Percentiles rank a stretch among this genome's conserved stretches.
Conservation (phyloP, 2,329 filamentous ascomycete species). For the Geosmithia morbida region DNA sequence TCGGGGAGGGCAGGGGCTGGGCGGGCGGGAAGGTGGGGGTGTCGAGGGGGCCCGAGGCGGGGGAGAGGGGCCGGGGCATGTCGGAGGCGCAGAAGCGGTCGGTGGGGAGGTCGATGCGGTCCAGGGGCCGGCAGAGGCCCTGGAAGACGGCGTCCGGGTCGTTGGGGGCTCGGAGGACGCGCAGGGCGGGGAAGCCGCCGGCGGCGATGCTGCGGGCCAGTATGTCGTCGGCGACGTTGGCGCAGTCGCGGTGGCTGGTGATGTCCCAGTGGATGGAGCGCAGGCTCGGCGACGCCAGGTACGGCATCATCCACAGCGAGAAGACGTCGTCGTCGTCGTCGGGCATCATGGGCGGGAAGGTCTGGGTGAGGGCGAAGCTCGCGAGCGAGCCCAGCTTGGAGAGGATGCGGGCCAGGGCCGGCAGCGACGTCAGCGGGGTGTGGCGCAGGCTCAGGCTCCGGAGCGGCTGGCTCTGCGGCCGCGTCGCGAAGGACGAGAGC, state of each 20-base stretch:
- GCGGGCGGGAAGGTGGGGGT: conserved; percentile 14
- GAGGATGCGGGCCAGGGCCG: conserved; percentile 43
- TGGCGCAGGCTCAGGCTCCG: conserved; percentile 39
- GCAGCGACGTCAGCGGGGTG: conserved; percentile 38
- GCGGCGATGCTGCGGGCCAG: conserved; percentile 48
- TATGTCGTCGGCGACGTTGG: conserved; percentile 41
- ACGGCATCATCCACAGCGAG: conserved; percentile 46
- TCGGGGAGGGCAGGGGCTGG: conserved; percentile 10
- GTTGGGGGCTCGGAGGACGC: conserved; percentile 45
- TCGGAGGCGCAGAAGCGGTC: conserved; percentile 26
- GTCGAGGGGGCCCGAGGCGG: background rate
- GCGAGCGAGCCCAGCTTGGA: conserved; percentile 35
- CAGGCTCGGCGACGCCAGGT: conserved; percentile 41
- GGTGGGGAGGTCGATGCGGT: conserved; percentile 33
- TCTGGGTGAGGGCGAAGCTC: conserved; percentile 39
- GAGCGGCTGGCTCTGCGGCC: conserved; percentile 27
- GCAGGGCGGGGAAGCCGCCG: conserved; percentile 47
- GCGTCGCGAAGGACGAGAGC: conserved; percentile 40
- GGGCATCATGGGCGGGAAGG: conserved; percentile 37
- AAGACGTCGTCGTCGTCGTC: conserved; percentile 37
- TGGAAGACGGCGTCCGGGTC: conserved; percentile 60
- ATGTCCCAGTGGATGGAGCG: conserved; percentile 51
- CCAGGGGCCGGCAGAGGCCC: conserved; percentile 48
- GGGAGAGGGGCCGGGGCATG: conserved; percentile 6
- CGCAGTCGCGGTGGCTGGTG: conserved; percentile 27